Evolutionary conservation across 495 filamentous ascomycete genomes (phyloP).

Genomic region (Aspergillus avenaceus): DNA sequence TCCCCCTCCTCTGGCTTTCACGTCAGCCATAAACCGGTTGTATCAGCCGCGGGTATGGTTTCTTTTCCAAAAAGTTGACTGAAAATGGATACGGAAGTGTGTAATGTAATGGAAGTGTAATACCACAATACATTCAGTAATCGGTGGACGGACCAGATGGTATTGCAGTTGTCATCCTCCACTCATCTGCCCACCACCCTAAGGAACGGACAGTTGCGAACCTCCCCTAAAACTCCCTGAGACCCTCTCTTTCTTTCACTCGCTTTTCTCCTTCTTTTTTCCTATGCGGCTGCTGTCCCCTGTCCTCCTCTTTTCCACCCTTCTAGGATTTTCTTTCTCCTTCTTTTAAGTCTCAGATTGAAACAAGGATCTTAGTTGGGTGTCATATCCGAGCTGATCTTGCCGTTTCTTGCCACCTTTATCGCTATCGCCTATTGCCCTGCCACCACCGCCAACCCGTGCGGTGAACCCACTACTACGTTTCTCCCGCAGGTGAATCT

Average conservation of each 20-base stretch:
- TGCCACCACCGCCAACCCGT: conserved; percentile 1
- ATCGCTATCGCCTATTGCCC: conserved; percentile 1
- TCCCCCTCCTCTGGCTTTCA: background rate
- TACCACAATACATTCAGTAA: background rate
- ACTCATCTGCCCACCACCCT: background rate
- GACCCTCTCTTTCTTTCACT: conserved; percentile 1
- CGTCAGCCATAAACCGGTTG: background rate
- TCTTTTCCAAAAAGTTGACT: background rate
- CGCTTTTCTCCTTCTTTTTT: background rate
- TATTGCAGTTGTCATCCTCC: background rate
- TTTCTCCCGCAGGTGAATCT: conserved; percentile 10
- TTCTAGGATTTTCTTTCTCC: background rate
- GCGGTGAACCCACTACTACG: conserved; percentile 1
- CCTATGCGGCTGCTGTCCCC: background rate
- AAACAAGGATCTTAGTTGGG: background rate
- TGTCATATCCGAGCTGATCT: background rate
- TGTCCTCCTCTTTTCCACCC: background rate
- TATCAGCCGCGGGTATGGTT: background rate
- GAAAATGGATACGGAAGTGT: too few relatives aligned
- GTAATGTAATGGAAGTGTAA: background rate
- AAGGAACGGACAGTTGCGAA: background rate
- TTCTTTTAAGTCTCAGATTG: background rate
- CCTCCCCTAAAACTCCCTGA: conserved; percentile 1
- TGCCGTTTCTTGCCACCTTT: background rate
- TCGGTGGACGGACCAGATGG: background rate